phyloP scores from a whole-genome alignment of 768 basidiomycete genomes.

The Mycena polygramma region DNA sequence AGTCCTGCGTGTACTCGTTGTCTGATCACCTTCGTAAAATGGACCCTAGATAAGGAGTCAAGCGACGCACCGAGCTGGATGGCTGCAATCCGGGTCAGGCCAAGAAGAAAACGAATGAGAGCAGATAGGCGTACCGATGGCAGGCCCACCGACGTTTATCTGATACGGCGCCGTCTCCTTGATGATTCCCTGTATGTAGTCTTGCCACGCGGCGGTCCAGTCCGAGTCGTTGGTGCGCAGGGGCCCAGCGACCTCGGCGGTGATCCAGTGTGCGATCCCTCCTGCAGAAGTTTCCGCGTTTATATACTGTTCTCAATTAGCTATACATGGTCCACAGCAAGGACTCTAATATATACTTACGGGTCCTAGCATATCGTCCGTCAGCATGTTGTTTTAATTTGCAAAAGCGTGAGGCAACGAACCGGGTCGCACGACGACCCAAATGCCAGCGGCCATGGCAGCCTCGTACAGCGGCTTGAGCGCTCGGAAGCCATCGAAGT shows the following conservation, averaged over 20 bases:
- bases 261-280: constrained; percentile 79
- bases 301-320: constrained; percentile 61
- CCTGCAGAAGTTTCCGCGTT: constrained; percentile 88
- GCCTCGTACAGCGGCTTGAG: constrained; percentile 81
- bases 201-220: constrained; percentile 78
- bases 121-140: constrained; percentile 65
- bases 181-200: constrained; percentile 78
- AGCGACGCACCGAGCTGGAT: constrained; percentile 28
- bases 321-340: not conserved
- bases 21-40: constrained; percentile 54
- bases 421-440: constrained; percentile 86
- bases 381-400: not conserved
- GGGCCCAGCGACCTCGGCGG: constrained; percentile 72
- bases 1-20: constrained; percentile 78
- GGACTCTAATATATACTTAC: constrained; percentile 38
- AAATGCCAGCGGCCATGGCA: constrained; percentile 79
- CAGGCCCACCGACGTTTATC: constrained; percentile 80
- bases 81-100: constrained; percentile 1
- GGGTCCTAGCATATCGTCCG: constrained; percentile 47
- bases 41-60: not conserved
- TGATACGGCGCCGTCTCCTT: constrained; percentile 72
- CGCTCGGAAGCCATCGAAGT: constrained; percentile 79
- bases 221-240: constrained; percentile 82
- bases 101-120: constrained; percentile 58
- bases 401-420: constrained; percentile 34